Evolutionary conservation across 306 rosid species (phyloP), one percentile per base, ranked within the genome.

Genomic region (Castanea crenata): DNA sequence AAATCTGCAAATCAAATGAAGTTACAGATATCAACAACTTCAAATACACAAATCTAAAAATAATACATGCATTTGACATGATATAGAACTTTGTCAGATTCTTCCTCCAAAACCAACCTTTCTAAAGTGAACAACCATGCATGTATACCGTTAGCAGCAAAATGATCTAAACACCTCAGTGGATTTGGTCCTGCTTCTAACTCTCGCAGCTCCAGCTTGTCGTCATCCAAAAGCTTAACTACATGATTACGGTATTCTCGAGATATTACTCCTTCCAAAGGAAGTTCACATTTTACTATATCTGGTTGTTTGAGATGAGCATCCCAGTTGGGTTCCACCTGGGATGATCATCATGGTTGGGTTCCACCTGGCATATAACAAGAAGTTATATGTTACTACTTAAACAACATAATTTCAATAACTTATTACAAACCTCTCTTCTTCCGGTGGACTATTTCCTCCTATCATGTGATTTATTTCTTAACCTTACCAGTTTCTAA

Each of bases 161-260:
- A 87, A 88, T 90, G 93, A 84, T 86, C 87, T 52, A 87, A 84
- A 83, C 88, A 89, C 69, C 83, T 61, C 72, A 67, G 80, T 32
- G 35, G 6, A 32, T 32, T 32, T 32, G 6, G 35, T 32, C 35
- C 35, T 32, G 35, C 6, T 32, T 34, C 72, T 63, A 87, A 78
- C 34, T 89, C 96, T 84, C 89, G 88, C 80, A 84, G 73, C 88
- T 95, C 98, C 69, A 95, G 87, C 88, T 93, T 94, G 82, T 95
- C 98, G 38, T 95, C 99, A 74, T 95, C 99, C 55, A 90, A 76
- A 80, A 93, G 89, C 85, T 84, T 76, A 64, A 89, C 81, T 76
- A 88, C 78, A 67, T 56, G 92, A 82, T 84, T 79, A 73, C 62
- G 65, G 52, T 73, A 83, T 73, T 87, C 97, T 77, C 77, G 1